Evolutionary conservation across 371 early-diverging fungal genomes (phyloP), one percentile per base, ranked within the genome.

Genomic region (Parasitella parasitica): DNA sequence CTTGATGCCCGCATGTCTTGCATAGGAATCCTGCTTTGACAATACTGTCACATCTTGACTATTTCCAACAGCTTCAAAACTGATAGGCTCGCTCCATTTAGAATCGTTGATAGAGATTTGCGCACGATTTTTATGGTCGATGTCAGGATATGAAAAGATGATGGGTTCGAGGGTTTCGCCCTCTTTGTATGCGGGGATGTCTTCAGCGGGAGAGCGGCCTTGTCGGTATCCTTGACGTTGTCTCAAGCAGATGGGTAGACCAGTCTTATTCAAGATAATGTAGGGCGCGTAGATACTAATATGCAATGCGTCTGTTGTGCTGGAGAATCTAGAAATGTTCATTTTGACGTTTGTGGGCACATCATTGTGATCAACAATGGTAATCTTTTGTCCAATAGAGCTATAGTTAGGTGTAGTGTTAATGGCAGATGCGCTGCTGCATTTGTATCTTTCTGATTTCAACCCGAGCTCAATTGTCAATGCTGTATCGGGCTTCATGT

Each of bases 31-130:
- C 28, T 61, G 30, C n/a, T 71, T 63, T 1, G 66, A 49, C 4
- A 86, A 77, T 12, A 92, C 66, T 3, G 71, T 67, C 0, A 91
- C 77, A 26, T 89, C 91, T 52, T 83, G 83, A 0, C 79, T 70
- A 37, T 87, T 88, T 2, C 95, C 95, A 18, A 93, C 88, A 0
- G 92, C 91, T 63, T 95, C 95, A 53, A 95, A 92, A 67, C 91
- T 91, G 51, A 93, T 67, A 1, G 89, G 89, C 66, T 81, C 73
- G 64, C 92, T 91, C 91, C 90, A 92, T n/a, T 90, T 90, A 0
- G 90, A 86, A 3, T 80, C 80, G 7, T 64, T 72, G 13, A 86
- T 76, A n/a, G 86, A 76, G 15, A 93, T 74, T 35, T 86, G 80
- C 0, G 90, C 87, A 15, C 94, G 81, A 63, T 90, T 92, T n/a